These are phyloP conservation scores for Cephalotrichum gorgonifer DNA, from an alignment of 2,329 filamentous ascomycete species.

Conservation along the genomic window DNA sequence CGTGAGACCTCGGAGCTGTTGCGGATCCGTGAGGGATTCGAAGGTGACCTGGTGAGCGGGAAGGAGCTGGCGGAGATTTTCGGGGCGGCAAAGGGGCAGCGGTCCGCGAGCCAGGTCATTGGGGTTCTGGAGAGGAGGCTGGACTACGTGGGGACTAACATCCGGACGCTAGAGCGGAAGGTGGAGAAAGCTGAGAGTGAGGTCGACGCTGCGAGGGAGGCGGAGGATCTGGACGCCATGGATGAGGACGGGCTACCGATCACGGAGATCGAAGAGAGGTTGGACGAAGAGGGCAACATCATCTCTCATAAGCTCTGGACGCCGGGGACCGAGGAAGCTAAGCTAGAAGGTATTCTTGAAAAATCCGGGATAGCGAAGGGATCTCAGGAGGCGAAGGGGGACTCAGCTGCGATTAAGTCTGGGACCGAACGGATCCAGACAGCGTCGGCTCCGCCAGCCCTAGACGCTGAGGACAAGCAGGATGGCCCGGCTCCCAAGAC, in stretches of 20 bases:
- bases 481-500: slow-evolving; percentile 29
- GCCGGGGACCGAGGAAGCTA: slow-evolving; percentile 57
- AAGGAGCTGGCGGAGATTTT: slow-evolving; percentile 42
- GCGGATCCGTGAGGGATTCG: slow-evolving; percentile 45
- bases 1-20: slow-evolving; percentile 35
- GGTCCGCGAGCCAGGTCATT: slow-evolving; percentile 38
- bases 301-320: slow-evolving; percentile 55
- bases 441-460: too few relatives aligned
- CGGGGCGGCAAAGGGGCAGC: slow-evolving; percentile 14
- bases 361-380: slow-evolving; percentile 54
- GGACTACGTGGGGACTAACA: slow-evolving; percentile 83
- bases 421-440: not conserved
- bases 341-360: slow-evolving; percentile 61
- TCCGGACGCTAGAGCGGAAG: slow-evolving; percentile 63
- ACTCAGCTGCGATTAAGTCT: not conserved
- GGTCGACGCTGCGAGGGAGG: slow-evolving; percentile 12
- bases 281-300: slow-evolving; percentile 85
- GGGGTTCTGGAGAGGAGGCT: slow-evolving; percentile 58
- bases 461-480: not conserved
- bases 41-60: slow-evolving; percentile 51
- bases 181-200: slow-evolving; percentile 60
- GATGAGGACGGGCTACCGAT: slow-evolving; percentile 62
- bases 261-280: slow-evolving; percentile 82
- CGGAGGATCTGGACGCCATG: slow-evolving; percentile 14
- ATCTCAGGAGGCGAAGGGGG: not conserved